Base-by-base conservation (phyloP, 163 green algal genomes). In the Chlorella variabilis region DNA sequence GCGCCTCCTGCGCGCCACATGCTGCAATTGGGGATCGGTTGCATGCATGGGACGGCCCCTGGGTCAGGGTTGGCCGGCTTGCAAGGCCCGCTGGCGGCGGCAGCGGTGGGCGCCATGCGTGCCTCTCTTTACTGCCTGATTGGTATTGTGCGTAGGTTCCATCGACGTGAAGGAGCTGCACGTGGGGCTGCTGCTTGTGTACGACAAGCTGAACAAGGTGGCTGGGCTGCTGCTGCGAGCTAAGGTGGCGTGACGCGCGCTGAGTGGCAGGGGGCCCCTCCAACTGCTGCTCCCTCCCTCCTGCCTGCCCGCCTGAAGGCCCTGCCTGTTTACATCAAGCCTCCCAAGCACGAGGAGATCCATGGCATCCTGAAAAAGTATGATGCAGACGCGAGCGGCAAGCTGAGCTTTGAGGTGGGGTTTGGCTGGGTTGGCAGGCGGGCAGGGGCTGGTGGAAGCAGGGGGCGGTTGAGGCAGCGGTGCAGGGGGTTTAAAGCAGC, bases 151-250 rank as follows among this genome's bases (percentile, higher is more conserved):
- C n/a, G n/a, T n/a, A n/a, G n/a, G n/a, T n/a, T n/a, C n/a, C n/a
- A 82, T 82, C 27, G 76, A 82, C 27, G 76, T 56, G 2, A 82
- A 82, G 62, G 76, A 82, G 62, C 62, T 82, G 23, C 76, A 82
- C 34, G 63, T 82, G 25, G 76, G 75, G 18, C 58, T 81, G 58
- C 75, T 81, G 54, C 41, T 81, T 2, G 75, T 81, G 0, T 81
- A 81, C 27, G 75, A 81, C 42, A 81, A 81, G 59, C 59, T 81
- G 2, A 81, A 81, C 75, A 81, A 81, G 75, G 75, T 23, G 17
- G 45, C 21, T 15, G 11, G 11, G 11, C 45, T 23, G 45, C 45
- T 15, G 11, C 45, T 23, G 45, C 11, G 11, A 54, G 45, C 45
- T n/a, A 54, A 54, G 45, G 45, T 39, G 21, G 15, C 33, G 4